phyloP scores from a whole-genome alignment of 2,329 filamentous ascomycete genomes.

The Cladosporium sp. region DNA sequence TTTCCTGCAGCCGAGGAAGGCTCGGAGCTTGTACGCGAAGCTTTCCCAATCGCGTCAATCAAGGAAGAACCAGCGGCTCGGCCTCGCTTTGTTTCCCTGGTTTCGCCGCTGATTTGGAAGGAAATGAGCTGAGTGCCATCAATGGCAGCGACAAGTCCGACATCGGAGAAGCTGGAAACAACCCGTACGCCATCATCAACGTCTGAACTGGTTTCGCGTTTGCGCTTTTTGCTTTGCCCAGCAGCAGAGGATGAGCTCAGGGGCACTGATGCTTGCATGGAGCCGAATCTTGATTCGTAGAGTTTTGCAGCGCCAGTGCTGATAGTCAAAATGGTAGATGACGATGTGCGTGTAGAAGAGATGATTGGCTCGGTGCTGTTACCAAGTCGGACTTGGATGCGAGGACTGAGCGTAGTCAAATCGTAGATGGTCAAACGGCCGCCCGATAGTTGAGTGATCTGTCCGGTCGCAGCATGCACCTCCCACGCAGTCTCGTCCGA shows the following conservation, averaged over 20 bases:
- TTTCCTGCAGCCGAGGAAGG: not conserved
- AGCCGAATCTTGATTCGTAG: conserved; percentile 63
- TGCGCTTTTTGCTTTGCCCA: conserved; percentile 12
- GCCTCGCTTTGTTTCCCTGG: conserved; percentile 31
- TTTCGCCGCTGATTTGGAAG: conserved; percentile 46
- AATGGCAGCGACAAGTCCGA: conserved; percentile 61
- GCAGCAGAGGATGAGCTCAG: not conserved
- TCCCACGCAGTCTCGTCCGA: conserved; percentile 16
- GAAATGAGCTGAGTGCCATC: conserved; percentile 59
- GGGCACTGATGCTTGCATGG: conserved; percentile 39
- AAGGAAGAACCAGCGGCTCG: conserved; percentile 18
- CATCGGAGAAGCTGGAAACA: conserved; percentile 54
- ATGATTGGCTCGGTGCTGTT: conserved; percentile 43
- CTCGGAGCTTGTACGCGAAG: not conserved
- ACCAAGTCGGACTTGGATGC: conserved; percentile 46
- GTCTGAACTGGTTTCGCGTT: conserved; percentile 11
- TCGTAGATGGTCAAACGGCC: conserved; percentile 57
- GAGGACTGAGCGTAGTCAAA: conserved; percentile 56
- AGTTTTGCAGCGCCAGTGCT: conserved; percentile 52
- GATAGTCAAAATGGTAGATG: conserved; percentile 59
- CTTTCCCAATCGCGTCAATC: conserved; percentile 66
- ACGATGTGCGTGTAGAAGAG: conserved; percentile 62
- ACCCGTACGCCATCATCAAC: conserved; percentile 14
- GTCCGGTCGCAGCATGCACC: conserved; percentile 53
- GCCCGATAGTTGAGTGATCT: conserved; percentile 54